A percentile compares a stretch with the other conserved stretches of the same genome.
phyloP scores from a whole-genome alignment of 106 monocot species.

The Dendrobium officinale region DNA sequence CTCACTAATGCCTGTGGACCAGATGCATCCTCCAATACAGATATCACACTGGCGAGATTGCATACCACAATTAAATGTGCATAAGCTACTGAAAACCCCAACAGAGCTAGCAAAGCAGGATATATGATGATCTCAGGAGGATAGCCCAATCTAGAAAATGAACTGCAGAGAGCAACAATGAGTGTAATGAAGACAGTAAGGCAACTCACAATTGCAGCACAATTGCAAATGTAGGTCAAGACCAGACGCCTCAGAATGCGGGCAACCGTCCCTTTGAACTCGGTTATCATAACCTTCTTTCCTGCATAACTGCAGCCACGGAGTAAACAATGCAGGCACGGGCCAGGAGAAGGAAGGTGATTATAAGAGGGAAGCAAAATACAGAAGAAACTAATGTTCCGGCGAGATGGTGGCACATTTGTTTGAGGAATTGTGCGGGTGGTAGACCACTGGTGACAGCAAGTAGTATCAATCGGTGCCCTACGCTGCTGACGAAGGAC shows the following conservation, averaged over 20 bases:
- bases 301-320: constrained; percentile 69
- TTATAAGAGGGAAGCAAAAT: constrained; percentile 58
- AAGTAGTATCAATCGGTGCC: constrained; percentile 41
- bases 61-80: constrained; percentile 69
- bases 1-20: constrained; percentile 51
- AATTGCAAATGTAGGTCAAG: constrained; percentile 49
- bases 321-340: constrained; percentile 54
- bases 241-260: constrained; percentile 38
- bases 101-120: constrained; percentile 47
- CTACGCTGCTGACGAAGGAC: constrained; percentile 23
- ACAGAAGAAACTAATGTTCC: constrained; percentile 49
- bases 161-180: constrained; percentile 44
- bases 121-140: constrained; percentile 64
- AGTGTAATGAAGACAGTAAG: constrained; percentile 46
- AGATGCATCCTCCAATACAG: constrained; percentile 59
- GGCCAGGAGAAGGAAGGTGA: constrained; percentile 60
- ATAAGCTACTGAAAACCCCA: constrained; percentile 60
- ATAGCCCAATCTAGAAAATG: constrained; percentile 46
- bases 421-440: constrained; percentile 44
- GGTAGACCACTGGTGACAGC: constrained; percentile 60
- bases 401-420: constrained; percentile 51
- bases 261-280: constrained; percentile 26
- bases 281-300: constrained; percentile 19
- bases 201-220: constrained; percentile 41
- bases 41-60: constrained; percentile 74